Evolutionary conservation across 495 filamentous ascomycete genomes (phyloP), one percentile per base, ranked within the genome.

Genomic region (Xylaria longipes): DNA sequence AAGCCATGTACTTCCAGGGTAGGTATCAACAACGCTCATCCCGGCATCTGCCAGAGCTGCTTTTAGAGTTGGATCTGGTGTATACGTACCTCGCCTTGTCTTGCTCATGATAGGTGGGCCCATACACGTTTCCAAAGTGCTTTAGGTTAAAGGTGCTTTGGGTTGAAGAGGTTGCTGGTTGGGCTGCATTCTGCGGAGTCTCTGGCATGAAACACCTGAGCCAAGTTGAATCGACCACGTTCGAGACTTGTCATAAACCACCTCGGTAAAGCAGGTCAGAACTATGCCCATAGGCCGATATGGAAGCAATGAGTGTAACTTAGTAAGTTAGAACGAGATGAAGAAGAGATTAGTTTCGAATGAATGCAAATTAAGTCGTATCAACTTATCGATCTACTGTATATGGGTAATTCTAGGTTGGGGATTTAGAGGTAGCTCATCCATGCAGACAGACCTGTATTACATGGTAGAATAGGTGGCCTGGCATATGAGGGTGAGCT

Each of bases 141-240:
- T 56, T 56, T 56, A 56, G 52, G 52, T 56, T 56, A 56, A 56
- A 56, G 25, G 25, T 60, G 57, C 57, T 37, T 60, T 7, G 37
- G 57, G 57, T 37, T 41, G n/a, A 41, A 62, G n/a, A 37, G 57
- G 29, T 29, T 37, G 33, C 33, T 37, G 57, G 35, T 43, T 27
- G 60, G 35, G 37, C 35, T 27, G 37, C 60, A 62, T 41, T 20
- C 58, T 22, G 58, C 58, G 35, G 35, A 41, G 31, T 58, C 15
- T n/a, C 2, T 60, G 20, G 33, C 52, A 60, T 60, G 31, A 60
- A 22, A 60, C 31, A 60, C 7, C 8, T 22, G 33, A 37, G 57
- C 57, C 17, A 37, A 60, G 57, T 60, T 60, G 17, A 60, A 60
- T 60, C 31, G 33, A 60, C 8, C 17, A 20, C 33, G 33, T 60